phyloP scores from a whole-genome alignment of 805 yeast species.

The Cyberlindnera maritima region DNA sequence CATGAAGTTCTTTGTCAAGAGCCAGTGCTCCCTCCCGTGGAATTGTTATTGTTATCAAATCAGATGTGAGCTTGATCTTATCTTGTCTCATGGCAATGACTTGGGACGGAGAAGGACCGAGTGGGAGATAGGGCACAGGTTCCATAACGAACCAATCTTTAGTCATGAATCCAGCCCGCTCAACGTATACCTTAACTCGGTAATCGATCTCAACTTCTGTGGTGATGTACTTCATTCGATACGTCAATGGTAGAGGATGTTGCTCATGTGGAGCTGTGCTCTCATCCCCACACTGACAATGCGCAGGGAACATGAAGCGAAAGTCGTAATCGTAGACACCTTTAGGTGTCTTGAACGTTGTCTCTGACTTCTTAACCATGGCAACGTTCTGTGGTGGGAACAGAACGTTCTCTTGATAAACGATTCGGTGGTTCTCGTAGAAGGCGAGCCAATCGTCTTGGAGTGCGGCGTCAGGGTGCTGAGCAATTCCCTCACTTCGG shows the following conservation, averaged over 20 bases:
- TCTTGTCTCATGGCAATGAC: background rate
- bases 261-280: background rate
- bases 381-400: background rate
- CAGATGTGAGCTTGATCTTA: background rate
- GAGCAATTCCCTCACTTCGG: background rate
- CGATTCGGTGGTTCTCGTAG: background rate
- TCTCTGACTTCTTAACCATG: background rate
- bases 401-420: background rate
- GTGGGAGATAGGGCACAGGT: background rate
- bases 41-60: background rate
- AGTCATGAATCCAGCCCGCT: background rate
- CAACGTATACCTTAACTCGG: background rate
- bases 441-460: background rate
- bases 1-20: background rate
- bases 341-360: background rate
- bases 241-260: background rate
- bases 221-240: background rate
- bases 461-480: background rate
- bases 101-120: background rate
- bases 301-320: background rate
- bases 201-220: constrained; percentile 1
- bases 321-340: background rate
- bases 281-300: background rate
- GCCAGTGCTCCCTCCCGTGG: background rate
- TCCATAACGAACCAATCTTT: background rate